phyloP scores from a whole-genome alignment of 164 flowering plant species.

The Saururus chinensis region DNA sequence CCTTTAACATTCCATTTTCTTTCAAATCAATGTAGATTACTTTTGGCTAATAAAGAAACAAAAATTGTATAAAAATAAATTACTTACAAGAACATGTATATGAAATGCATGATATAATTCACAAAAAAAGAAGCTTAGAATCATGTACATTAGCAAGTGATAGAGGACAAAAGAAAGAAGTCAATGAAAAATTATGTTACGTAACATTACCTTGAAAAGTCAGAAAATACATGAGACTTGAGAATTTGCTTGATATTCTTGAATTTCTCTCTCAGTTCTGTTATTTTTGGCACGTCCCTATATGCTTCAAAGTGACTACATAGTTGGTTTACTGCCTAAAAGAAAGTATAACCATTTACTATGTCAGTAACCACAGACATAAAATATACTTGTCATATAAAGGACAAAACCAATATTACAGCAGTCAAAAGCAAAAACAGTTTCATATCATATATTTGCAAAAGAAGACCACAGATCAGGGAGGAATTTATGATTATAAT shows the following conservation, averaged over 20 bases:
- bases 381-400: too few relatives aligned
- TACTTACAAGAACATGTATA: too few relatives aligned
- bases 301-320: slow-evolving; percentile 98
- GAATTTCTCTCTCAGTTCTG: slow-evolving; percentile 89
- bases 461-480: not conserved
- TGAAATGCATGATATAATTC: too few relatives aligned
- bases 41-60: too few relatives aligned
- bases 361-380: not conserved
- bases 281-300: slow-evolving; percentile 85
- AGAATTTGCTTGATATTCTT: slow-evolving; percentile 93
- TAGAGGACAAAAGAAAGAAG: not conserved
- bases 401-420: not conserved
- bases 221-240: slow-evolving; percentile 94
- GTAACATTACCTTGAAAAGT: slow-evolving; percentile 73
- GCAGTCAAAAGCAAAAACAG: not conserved
- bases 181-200: not conserved
- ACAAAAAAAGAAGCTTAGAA: too few relatives aligned
- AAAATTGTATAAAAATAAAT: too few relatives aligned
- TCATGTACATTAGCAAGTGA: not conserved
- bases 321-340: slow-evolving; percentile 94
- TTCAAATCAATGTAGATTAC: too few relatives aligned
- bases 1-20: too few relatives aligned
- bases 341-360: slow-evolving; percentile 8
- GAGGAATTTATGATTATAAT: not conserved
- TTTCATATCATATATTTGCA: not conserved